Conservation (phyloP, 2,329 filamentous ascomycete species). For the Aspergillus proliferans region DNA sequence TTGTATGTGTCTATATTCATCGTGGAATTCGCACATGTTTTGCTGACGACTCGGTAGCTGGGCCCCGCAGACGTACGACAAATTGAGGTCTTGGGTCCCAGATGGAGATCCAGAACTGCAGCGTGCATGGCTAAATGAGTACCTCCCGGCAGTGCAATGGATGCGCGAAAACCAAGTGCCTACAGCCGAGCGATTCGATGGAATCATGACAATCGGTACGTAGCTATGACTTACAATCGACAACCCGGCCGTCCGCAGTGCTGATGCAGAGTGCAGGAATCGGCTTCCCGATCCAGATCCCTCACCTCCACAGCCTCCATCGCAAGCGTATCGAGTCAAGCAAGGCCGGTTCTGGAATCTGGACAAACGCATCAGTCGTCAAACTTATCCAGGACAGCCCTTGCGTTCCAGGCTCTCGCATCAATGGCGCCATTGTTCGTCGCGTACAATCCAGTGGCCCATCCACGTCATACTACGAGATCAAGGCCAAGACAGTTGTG, state of each 20-base stretch:
- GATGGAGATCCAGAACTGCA: conserved; percentile 18
- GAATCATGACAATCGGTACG: conserved; percentile 24
- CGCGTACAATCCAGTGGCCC: not conserved
- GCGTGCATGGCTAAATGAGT: conserved; percentile 19
- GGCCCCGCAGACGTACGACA: conserved; percentile 18
- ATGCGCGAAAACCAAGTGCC: conserved; percentile 22
- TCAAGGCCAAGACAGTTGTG: conserved; percentile 16
- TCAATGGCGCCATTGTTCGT: conserved; percentile 18
- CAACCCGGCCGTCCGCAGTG: too few relatives aligned
- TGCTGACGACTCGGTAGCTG: conserved; percentile 9
- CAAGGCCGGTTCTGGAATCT: conserved; percentile 13
- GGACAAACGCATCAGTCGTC: conserved; percentile 15
- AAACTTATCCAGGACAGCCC: conserved; percentile 17
- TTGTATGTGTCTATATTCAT: conserved; percentile 13
- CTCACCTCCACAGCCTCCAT: conserved; percentile 15
- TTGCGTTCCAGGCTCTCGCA: conserved; percentile 13
- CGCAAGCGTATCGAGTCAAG: conserved; percentile 12
- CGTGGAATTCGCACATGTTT: too few relatives aligned
- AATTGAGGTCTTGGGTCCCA: conserved; percentile 19
- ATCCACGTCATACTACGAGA: conserved; percentile 7
- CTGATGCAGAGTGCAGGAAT: conserved; percentile 10
- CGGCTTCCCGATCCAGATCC: conserved; percentile 22
- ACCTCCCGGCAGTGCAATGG: conserved; percentile 22
- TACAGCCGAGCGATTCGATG: conserved; percentile 18
- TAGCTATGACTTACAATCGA: too few relatives aligned